Base-by-base conservation (phyloP, 1,284 basidiomycete species). In the Fomitopsis palustris region DNA sequence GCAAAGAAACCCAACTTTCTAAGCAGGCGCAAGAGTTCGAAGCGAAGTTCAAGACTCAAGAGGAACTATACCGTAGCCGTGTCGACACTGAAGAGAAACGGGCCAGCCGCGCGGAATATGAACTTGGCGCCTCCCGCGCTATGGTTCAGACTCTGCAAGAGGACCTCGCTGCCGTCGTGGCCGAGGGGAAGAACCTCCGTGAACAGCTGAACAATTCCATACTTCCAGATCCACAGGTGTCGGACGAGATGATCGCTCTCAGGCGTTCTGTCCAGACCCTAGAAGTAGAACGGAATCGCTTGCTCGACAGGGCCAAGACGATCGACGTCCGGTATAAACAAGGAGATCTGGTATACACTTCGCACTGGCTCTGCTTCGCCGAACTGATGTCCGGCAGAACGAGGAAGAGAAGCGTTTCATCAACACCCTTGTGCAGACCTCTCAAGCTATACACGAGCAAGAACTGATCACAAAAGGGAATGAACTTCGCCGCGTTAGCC, bases 401-500 rank as follows among this genome's bases (percentile, higher is more conserved):
- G 67, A 70, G 16, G 72, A 74, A 59, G 77, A 78, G 61, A 76
- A 72, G 59, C 54, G 60, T 1, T 74, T 77, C 47, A 70, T 76
- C 23, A 68, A 71, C 51, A 65, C 63, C 4, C 65, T 77, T 3
- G 59, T 72, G 8, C 67, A 70, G 29, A 73, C 72, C 3, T 70
- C 72, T 2, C 71, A 74, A 56, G 58, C 70, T 2, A 67, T 70
- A 9, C 69, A 76, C 53, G 74, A 77, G 56, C 73, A 75, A 57
- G 70, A 74, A 54, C 58, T 77, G 9, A 67, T 75, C 8, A 67
- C 70, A 17, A 76, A 74, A 47, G 70, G 72, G 21, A 78, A 78
- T 57, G 76, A 78, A 45, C 64, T 78, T 3, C 68, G 74, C 59
- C 69, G 72, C 56, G 76, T 77, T 39, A 38, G 68, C 65, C 14